Percentiles rank a stretch among this genome's conserved stretches.
These are phyloP conservation scores for Debaryomycetaceae sp. DNA, from an alignment of 1,139 yeast species.

Conservation along the genomic window DNA sequence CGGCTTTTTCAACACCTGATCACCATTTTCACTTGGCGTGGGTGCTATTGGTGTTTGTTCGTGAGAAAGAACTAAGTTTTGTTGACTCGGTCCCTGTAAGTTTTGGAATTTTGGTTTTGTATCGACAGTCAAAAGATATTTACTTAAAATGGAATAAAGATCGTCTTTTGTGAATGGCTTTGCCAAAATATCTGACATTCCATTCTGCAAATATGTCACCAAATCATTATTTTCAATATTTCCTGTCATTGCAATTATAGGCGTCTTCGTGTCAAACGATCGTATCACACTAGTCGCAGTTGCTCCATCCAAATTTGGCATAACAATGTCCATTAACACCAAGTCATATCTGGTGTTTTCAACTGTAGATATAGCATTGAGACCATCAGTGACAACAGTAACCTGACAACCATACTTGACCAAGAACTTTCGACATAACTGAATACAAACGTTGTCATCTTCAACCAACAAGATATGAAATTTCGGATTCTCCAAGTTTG, in stretches of 20 bases:
- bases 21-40: background rate
- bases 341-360: slow-evolving; percentile 76
- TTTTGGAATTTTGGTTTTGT: slow-evolving; percentile 5
- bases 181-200: slow-evolving; percentile 88
- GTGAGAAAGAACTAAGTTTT: slow-evolving; percentile 9
- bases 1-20: slow-evolving; percentile 12
- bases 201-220: slow-evolving; percentile 77
- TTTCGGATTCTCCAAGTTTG: slow-evolving; percentile 37
- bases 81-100: slow-evolving; percentile 11
- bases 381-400: slow-evolving; percentile 88
- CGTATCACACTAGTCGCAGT: slow-evolving; percentile 86
- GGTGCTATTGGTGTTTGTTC: slow-evolving; percentile 3
- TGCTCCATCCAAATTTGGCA: slow-evolving; percentile 94
- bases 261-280: slow-evolving; percentile 77
- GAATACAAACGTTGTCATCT: slow-evolving; percentile 82
- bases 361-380: slow-evolving; percentile 79
- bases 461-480: slow-evolving; percentile 80
- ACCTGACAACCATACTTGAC: slow-evolving; percentile 89
- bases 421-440: slow-evolving; percentile 71
- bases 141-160: slow-evolving; percentile 67
- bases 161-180: slow-evolving; percentile 91
- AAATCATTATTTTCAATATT: slow-evolving; percentile 78
- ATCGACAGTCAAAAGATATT: slow-evolving; percentile 47
- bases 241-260: slow-evolving; percentile 93
- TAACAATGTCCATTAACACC: slow-evolving; percentile 88